Conservation (phyloP, 768 basidiomycete genomes). For the Tylopilus sp. region DNA sequence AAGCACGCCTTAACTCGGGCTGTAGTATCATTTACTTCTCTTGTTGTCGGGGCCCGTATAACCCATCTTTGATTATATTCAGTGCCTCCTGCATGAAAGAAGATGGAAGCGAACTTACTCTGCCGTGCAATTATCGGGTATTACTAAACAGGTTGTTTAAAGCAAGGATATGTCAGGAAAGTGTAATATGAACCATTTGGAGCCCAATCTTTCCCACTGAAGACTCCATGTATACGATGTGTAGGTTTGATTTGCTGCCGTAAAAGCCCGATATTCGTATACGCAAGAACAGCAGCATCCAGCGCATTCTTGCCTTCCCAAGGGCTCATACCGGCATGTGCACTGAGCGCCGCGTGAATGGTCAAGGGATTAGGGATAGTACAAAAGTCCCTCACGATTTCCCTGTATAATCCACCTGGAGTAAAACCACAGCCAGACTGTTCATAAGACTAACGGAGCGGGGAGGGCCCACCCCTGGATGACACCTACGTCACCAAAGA, state of each 20-base stretch:
- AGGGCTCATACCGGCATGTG: conserved; percentile 77
- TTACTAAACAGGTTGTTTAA: conserved; percentile 45
- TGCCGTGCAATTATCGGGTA: conserved; percentile 78
- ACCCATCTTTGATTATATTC: conserved; percentile 48
- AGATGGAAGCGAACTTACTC: conserved; percentile 39
- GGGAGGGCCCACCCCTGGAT: conserved; percentile 77
- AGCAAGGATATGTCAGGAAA: neutral
- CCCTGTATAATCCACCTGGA: conserved; percentile 65
- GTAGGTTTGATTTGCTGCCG: conserved; percentile 80
- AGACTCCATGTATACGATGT: conserved; percentile 75
- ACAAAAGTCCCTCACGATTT: conserved; percentile 53
- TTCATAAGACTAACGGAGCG: conserved; percentile 62
- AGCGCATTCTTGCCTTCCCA: conserved; percentile 85
- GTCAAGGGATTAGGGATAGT: neutral
- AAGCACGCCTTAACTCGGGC: conserved; percentile 70
- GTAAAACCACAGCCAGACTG: conserved; percentile 57
- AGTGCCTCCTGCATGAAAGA: neutral
- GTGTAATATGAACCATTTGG: conserved; percentile 51
- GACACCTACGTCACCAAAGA: conserved; percentile 51
- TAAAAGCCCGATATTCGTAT: conserved; percentile 73
- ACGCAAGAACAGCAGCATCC: conserved; percentile 82
- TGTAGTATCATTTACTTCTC: conserved; percentile 54
- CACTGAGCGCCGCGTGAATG: conserved; percentile 37
- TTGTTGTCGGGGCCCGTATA: conserved; percentile 66
- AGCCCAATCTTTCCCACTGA: conserved; percentile 73